These are phyloP conservation scores for Fusarium beomiforme DNA, from an alignment of 2,329 filamentous ascomycete species.

Conservation along the genomic window DNA sequence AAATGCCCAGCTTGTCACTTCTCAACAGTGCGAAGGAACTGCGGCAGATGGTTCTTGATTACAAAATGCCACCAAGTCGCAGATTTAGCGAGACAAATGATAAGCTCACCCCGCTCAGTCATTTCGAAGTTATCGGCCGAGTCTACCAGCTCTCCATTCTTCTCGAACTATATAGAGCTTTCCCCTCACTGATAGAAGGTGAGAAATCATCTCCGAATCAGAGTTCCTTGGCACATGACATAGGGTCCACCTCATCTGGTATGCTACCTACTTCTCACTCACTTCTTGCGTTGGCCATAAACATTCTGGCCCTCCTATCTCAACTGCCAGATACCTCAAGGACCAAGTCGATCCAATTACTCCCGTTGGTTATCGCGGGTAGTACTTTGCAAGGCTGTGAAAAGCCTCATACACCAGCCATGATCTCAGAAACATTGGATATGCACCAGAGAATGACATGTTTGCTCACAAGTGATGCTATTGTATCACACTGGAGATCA, in stretches of 20 bases:
- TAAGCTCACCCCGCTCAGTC: background rate
- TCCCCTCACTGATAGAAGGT: background rate
- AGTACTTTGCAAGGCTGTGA: background rate
- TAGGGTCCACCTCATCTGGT: background rate
- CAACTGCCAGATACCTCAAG: background rate
- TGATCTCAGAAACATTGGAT: no score
- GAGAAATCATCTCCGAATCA: accelerated
- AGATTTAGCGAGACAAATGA: background rate
- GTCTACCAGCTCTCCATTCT: background rate
- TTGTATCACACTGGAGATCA: background rate
- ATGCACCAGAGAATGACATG: background rate
- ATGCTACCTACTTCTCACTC: background rate
- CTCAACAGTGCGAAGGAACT: background rate
- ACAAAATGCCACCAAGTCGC: background rate
- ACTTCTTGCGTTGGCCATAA: background rate
- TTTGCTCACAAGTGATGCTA: background rate
- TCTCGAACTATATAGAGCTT: background rate
- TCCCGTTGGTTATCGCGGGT: background rate
- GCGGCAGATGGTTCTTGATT: background rate
- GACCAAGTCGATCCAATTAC: background rate
- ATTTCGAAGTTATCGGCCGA: background rate
- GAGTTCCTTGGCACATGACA: background rate
- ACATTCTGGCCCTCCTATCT: background rate
- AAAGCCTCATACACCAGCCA: no score
- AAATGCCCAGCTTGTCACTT: background rate